phyloP scores from a whole-genome alignment of 1,284 basidiomycete genomes.

The Heterobasidion occidentale region DNA sequence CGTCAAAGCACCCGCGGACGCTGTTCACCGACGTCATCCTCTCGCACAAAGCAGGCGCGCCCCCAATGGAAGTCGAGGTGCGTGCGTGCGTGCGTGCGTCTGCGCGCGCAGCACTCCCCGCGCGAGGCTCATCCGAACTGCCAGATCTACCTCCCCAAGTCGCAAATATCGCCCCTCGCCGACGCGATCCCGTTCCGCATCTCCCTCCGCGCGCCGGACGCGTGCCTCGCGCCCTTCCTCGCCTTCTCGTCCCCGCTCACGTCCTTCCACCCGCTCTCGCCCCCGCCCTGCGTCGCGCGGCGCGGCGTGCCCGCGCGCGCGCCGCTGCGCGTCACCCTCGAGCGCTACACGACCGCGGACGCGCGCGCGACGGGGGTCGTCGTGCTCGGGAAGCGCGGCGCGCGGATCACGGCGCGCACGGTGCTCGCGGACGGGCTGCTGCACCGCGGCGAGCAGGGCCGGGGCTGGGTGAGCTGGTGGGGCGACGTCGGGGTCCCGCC shows the following conservation, averaged over 20 bases:
- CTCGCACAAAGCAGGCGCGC: not conserved
- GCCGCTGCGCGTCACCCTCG: constrained; percentile 7
- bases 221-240: constrained; percentile 6
- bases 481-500: constrained; percentile 6
- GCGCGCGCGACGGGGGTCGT: constrained; percentile 9
- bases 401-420: not conserved
- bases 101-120: too few species aligned
- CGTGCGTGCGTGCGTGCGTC: not conserved
- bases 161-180: constrained; percentile 5
- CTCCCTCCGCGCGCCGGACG: constrained; percentile 4
- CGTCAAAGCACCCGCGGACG: not conserved
- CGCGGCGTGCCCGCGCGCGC: not conserved
- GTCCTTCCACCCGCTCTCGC: constrained; percentile 9
- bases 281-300: not conserved
- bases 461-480: constrained; percentile 8
- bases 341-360: constrained; percentile 6
- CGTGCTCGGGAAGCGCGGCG: constrained; percentile 4
- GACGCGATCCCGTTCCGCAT: constrained; percentile 7
- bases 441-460: not conserved
- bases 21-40: constrained; percentile 6
- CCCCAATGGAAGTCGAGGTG: constrained; percentile 8
- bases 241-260: not conserved
- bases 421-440: constrained; percentile 4
- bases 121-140: not conserved
- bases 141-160: constrained; percentile 10